A percentile compares a stretch with the other conserved stretches of the same genome.
phyloP scores from a whole-genome alignment of 2,329 filamentous ascomycete species.

The Calonectria ilicicola region DNA sequence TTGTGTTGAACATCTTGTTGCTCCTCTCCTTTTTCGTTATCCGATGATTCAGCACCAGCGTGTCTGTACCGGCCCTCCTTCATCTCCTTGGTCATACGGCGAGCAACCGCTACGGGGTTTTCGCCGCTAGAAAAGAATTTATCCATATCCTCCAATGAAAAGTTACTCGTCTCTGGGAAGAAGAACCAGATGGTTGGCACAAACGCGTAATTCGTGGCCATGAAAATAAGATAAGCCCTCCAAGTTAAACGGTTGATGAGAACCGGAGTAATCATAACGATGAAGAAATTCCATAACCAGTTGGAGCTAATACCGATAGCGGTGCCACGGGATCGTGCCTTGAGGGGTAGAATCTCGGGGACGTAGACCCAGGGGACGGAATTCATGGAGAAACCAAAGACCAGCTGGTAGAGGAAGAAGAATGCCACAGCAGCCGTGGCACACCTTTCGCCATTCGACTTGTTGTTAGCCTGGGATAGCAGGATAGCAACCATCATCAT shows the following conservation, averaged over 20 bases:
- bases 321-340: constrained; percentile 26
- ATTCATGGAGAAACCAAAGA: constrained; percentile 32
- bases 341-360: constrained; percentile 30
- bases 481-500: constrained; percentile 39
- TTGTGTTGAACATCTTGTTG: constrained; percentile 11
- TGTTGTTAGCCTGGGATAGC: constrained; percentile 29
- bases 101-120: constrained; percentile 18
- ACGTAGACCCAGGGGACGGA: constrained; percentile 32
- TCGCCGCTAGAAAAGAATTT: constrained; percentile 34
- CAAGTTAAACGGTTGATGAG: constrained; percentile 59
- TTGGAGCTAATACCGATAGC: constrained; percentile 42
- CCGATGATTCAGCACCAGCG: constrained; percentile 18
- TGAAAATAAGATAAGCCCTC: constrained; percentile 66
- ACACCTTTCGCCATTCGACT: constrained; percentile 21
- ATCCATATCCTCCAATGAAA: constrained; percentile 64
- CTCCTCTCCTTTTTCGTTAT: constrained; percentile 23
- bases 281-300: constrained; percentile 52
- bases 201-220: constrained; percentile 58
- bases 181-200: constrained; percentile 57
- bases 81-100: constrained; percentile 24
- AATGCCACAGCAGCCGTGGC: constrained; percentile 28
- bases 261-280: constrained; percentile 65
- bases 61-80: constrained; percentile 20
- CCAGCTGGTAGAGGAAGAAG: constrained; percentile 29
- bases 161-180: constrained; percentile 64